phyloP scores from a whole-genome alignment of 78 protist genomes.

The Planoprotostelium fungivorum region DNA sequence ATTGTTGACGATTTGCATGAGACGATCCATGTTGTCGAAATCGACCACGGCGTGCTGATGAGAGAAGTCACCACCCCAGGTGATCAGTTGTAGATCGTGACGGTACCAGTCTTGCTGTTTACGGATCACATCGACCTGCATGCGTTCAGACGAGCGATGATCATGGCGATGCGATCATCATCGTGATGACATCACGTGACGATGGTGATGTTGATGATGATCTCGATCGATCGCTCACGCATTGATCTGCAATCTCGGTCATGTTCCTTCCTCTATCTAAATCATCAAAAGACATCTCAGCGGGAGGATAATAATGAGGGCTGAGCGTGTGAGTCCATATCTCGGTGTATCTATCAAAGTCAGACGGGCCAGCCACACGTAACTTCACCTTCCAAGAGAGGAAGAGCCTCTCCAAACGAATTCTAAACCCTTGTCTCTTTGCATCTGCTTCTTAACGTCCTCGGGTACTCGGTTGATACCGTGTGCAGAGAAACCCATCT shows the following conservation, averaged over 20 bases:
- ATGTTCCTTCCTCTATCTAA: not conserved
- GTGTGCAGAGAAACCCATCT: conserved; percentile 12
- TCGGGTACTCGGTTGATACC: conserved; percentile 16
- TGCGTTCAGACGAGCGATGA: not conserved
- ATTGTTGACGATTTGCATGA: conserved; percentile 7
- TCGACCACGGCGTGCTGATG: not conserved
- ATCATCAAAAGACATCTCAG: not conserved
- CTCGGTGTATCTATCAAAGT: not conserved
- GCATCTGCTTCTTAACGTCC: not conserved
- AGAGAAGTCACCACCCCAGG: conserved; percentile 10
- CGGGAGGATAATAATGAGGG: not conserved
- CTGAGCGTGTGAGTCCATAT: not conserved
- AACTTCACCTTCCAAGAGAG: conserved; percentile 5
- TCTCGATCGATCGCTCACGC: too few species aligned
- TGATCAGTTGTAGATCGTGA: not conserved
- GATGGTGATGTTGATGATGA: too few species aligned
- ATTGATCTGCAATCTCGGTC: not conserved
- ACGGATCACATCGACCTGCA: not conserved
- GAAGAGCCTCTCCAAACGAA: conserved; percentile 25
- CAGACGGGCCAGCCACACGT: not conserved
- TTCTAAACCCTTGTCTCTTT: conserved; percentile 2
- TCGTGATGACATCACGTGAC: too few species aligned
- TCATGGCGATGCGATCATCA: not conserved
- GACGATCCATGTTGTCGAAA: conserved; percentile 3
- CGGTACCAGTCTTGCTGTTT: not conserved